Base-by-base conservation (phyloP, 352 stramenopile genomes). In the Phytophthora ohioensis region DNA sequence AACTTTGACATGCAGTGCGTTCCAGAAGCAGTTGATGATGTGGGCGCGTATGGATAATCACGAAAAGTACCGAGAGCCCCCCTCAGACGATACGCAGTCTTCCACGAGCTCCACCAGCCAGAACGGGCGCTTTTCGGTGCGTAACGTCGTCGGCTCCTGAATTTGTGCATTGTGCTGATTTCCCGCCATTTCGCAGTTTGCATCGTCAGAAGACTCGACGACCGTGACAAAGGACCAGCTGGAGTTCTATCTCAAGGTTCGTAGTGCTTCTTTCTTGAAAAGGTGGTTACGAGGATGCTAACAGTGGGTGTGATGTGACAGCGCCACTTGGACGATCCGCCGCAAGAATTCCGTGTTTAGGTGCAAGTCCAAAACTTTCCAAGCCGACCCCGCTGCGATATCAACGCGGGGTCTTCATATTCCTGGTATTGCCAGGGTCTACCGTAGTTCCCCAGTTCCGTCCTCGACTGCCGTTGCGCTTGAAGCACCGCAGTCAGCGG, bases 231-330 rank as follows among this genome's bases (percentile, higher is more conserved):
- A 95, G 75, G 80, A 92, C 53, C 85, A 95, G 39, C 69, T 95
- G n/a, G 82, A 92, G 72, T 95, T 84, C 69, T 95, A 93, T 81
- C 85, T 95, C 75, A 93, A 95, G 80, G 87, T 95, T 63, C 17
- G 72, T 65, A 17, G 31, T 31, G 5, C 27, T 51, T 57, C 36
- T 15, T 42, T 36, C 6, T 36, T 38, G 13, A 11, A n/a, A 52
- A 35, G 21, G 21, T 31, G 13, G 11, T 41, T 36, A 46, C 31
- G 30, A 38, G 42, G 11, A 51, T n/a, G 8, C 39, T 73, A 30
- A 76, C 63, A 49, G 11, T 71, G 49, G 27, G 9, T 67, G 39
- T 73, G 42, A 54, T 59, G 21, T 70, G 43, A 57, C 56, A 88
- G 80, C 80, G 80, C 49, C 80, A 88, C 47, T 68, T 88, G 53